phyloP scores from a whole-genome alignment of 192 early-diverging fungal genomes.

The Entomortierella parvispora region DNA sequence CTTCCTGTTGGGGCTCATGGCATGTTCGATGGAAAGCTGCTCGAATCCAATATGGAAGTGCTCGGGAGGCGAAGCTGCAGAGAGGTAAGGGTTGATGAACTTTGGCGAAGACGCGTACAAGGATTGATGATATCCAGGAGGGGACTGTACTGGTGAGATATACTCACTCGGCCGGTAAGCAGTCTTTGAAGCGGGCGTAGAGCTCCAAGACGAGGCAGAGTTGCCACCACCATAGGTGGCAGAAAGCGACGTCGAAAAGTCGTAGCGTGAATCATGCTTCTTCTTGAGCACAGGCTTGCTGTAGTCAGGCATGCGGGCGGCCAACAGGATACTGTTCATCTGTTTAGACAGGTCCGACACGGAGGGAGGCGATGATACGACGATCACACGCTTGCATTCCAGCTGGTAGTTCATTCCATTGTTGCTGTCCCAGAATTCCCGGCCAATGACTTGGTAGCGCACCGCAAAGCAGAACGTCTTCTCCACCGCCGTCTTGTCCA shows the following conservation, averaged over 20 bases:
- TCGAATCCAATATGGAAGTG: conserved; percentile 41
- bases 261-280: conserved; percentile 16
- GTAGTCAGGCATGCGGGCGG: conserved; percentile 14
- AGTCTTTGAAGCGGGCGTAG: conserved; percentile 7
- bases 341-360: conserved; percentile 20
- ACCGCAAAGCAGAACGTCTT: conserved; percentile 70
- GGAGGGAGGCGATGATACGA: conserved; percentile 6
- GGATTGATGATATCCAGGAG: conserved; percentile 37
- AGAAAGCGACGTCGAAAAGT: conserved; percentile 24
- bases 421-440: conserved; percentile 97
- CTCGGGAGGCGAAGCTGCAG: conserved; percentile 38
- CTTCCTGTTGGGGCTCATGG: conserved; percentile 1
- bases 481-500: conserved; percentile 49
- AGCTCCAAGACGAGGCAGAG: neutral
- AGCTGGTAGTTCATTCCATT: conserved; percentile 85
- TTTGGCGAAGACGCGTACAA: conserved; percentile 50
- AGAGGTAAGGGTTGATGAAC: conserved; percentile 25
- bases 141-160: conserved; percentile 36
- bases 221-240: conserved; percentile 17
- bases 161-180: conserved; percentile 52
- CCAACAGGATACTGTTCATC: conserved; percentile 30
- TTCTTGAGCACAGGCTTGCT: conserved; percentile 29
- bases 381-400: conserved; percentile 48
- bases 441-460: conserved; percentile 74
- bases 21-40: conserved; percentile 9